phyloP scores from a whole-genome alignment of 495 filamentous ascomycete genomes.

The Articulospora tetracladia region DNA sequence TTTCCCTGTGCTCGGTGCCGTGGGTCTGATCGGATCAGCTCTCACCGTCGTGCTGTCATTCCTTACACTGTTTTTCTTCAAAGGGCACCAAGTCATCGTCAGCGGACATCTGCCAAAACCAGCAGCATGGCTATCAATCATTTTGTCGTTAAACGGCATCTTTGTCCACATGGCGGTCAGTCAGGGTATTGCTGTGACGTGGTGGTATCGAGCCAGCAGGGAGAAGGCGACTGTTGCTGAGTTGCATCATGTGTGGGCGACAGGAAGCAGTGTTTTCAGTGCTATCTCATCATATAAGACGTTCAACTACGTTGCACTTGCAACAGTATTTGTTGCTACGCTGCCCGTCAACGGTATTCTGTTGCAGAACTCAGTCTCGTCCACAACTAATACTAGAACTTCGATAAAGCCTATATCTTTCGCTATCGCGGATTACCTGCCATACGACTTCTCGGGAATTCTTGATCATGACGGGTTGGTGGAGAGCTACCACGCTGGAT shows the following conservation, averaged over 20 bases:
- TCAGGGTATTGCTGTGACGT: conserved; percentile 7
- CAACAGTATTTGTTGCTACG: conserved; percentile 9
- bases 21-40: conserved; percentile 7
- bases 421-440: neutral
- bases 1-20: conserved; percentile 5
- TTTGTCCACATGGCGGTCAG: conserved; percentile 6
- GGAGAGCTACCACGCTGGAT: neutral
- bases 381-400: neutral
- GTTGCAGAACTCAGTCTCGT: conserved; percentile 7
- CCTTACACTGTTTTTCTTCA: conserved; percentile 6
- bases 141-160: conserved; percentile 5
- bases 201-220: conserved; percentile 3
- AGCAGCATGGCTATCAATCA: conserved; percentile 12
- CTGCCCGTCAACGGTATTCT: conserved; percentile 9
- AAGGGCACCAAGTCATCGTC: conserved; percentile 6
- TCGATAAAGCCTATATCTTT: neutral
- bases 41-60: neutral
- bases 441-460: neutral
- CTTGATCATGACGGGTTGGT: neutral
- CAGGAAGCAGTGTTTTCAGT: neutral
- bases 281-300: conserved; percentile 1
- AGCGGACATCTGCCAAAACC: conserved; percentile 7
- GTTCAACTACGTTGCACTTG: conserved; percentile 10
- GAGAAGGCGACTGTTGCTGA: conserved; percentile 3
- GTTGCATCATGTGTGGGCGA: conserved; percentile 8